Evolutionary conservation across 805 yeast genomes (phyloP).

Genomic region (Candida ipomoeae): DNA sequence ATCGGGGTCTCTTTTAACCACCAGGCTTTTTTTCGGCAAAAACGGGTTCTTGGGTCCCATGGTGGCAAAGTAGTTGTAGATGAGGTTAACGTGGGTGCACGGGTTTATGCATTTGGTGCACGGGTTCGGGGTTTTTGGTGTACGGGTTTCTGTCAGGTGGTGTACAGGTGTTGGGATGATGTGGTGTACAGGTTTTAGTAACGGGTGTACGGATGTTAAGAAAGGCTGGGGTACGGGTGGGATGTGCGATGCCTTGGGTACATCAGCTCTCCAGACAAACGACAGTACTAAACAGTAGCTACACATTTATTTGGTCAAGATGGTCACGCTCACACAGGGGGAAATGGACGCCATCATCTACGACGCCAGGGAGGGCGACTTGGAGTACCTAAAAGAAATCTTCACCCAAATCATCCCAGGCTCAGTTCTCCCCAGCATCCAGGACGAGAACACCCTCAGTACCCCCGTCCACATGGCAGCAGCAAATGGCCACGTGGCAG

Average conservation of each 20-base stretch:
- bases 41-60: conserved; percentile 28
- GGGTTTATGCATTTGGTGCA: not conserved
- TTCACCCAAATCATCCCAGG: conserved; percentile 55
- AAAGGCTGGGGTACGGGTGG: not conserved
- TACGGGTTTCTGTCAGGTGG: not conserved
- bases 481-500: conserved; percentile 84
- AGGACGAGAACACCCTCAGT: conserved; percentile 60
- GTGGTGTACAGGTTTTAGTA: too few species aligned
- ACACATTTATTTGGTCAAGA: not conserved
- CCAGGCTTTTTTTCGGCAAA: conserved; percentile 22
- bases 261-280: not conserved
- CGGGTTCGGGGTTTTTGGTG: too few species aligned
- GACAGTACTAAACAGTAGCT: not conserved
- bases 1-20: conserved; percentile 28
- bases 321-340: conserved; percentile 49
- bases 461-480: conserved; percentile 94
- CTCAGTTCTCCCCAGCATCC: conserved; percentile 38
- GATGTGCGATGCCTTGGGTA: not conserved
- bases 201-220: not conserved
- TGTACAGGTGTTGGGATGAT: not conserved
- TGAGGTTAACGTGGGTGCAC: not conserved
- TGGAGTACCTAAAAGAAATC: conserved; percentile 66
- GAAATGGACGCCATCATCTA: conserved; percentile 78
- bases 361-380: conserved; percentile 85
- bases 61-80: not conserved